phyloP scores from a whole-genome alignment of 2,329 filamentous ascomycete species.

The Setomelanomma holmii region DNA sequence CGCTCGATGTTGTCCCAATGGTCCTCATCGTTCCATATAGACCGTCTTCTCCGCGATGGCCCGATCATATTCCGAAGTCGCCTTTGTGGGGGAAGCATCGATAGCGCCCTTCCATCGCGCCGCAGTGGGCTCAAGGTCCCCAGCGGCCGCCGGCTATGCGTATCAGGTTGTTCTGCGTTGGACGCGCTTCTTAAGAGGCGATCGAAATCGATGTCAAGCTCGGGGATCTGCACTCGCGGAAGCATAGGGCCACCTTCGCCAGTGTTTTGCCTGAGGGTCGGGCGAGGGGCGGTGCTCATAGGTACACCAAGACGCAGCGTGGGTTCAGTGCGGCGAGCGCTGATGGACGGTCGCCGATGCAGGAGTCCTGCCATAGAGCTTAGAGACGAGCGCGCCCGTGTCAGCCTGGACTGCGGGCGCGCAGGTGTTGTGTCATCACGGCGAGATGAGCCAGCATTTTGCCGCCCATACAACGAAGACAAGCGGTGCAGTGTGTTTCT shows the following conservation, averaged over 20 bases:
- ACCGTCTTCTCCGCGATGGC: conserved; percentile 59
- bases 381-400: conserved; percentile 46
- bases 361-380: conserved; percentile 43
- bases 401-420: conserved; percentile 43
- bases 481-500: conserved; percentile 41
- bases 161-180: conserved; percentile 23
- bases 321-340: conserved; percentile 23
- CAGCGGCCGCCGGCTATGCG: conserved; percentile 25
- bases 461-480: conserved; percentile 33
- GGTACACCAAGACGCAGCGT: conserved; percentile 17
- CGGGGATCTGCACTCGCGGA: conserved; percentile 43
- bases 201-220: conserved; percentile 49
- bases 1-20: conserved; percentile 36
- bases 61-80: conserved; percentile 53
- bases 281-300: conserved; percentile 22
- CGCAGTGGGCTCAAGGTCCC: conserved; percentile 27
- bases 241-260: conserved; percentile 42
- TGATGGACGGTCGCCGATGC: conserved; percentile 34
- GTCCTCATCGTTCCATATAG: conserved; percentile 48
- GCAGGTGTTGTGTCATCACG: conserved; percentile 14
- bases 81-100: conserved; percentile 45
- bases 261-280: conserved; percentile 28
- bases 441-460: conserved; percentile 42
- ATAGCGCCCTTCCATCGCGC: conserved; percentile 44
- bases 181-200: conserved; percentile 32